These are phyloP conservation scores for Calophaca sinica DNA, from an alignment of 306 rosid genomes.

Conservation along the genomic window DNA sequence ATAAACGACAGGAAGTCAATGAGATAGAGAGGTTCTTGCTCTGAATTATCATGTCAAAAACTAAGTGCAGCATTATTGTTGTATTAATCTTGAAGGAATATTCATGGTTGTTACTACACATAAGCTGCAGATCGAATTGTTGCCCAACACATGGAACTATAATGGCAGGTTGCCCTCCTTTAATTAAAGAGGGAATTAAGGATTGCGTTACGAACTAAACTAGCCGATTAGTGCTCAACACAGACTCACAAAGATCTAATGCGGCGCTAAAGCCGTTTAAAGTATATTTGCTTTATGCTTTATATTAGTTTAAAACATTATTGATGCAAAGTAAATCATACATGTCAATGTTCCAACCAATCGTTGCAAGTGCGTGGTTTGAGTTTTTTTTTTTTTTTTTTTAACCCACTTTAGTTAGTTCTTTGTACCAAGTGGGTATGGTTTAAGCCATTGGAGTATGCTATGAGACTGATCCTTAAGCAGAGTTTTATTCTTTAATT, in stretches of 20 bases:
- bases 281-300: conserved; percentile 81
- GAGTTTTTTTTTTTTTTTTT: conserved; percentile 16
- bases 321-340: conserved; percentile 56
- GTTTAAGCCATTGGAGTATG: too few species aligned
- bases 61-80: conserved; percentile 30
- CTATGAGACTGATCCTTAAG: too few species aligned
- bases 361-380: conserved; percentile 45
- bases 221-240: conserved; percentile 49
- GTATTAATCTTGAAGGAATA: conserved; percentile 46
- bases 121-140: conserved; percentile 41
- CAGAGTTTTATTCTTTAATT: too few species aligned
- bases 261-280: conserved; percentile 71
- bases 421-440: too few species aligned
- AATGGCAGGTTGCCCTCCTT: conserved; percentile 50
- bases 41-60: conserved; percentile 46
- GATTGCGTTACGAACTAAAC: too few species aligned
- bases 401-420: too few species aligned
- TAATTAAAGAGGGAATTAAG: too few species aligned
- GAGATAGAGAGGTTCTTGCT: conserved; percentile 38
- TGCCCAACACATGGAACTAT: conserved; percentile 43
- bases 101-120: conserved; percentile 35
- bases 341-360: conserved; percentile 45
- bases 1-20: conserved; percentile 44
- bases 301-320: conserved; percentile 50
- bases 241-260: conserved; percentile 52